Evolutionary conservation across 1,139 yeast species (phyloP), one percentile per base, ranked within the genome.

Genomic region (Pichia sp.): DNA sequence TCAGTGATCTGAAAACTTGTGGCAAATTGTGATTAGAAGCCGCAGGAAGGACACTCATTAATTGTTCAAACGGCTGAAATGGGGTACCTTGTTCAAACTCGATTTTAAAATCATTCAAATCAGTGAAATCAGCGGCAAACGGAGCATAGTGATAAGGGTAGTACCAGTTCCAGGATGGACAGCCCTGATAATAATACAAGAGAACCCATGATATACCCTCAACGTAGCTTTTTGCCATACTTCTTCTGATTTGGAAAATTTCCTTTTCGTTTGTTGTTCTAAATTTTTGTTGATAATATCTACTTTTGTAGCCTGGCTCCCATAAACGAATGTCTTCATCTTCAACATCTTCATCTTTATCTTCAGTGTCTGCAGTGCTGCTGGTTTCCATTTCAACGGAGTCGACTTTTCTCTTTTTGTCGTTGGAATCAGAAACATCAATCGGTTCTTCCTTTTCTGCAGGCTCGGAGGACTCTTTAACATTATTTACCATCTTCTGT

Each of bases 81-180:
- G 99, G 99, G 56, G 77, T 75, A 3, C 97, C 97, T 45, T 74
- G 69, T 11, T 79, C 77, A 66, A 93, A 92, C 44, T 74, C 71
- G 48, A 92, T 77, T 1, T 85, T 77, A 45, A 86, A 70, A 38
- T 79, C 82, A 19, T 67, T 64, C 47, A 90, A 72, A 51, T 83
- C 80, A 4, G 71, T 74, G 65, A 95, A 87, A 69, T 95, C 99
- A 8, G 87, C 79, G 0, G 98, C 98, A 76, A 93, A 90, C 19
- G 99, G 99, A 0, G 99, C 98, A 72, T 95, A 95, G 68, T 95
- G 99, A 68, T 85, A 93, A 0, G 98, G 99, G 65, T 86, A 95
- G 69, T 82, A 95, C 99, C 99, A 95, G 55, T 85, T 87, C 99
- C 99, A 95, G 0, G 98, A 92, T 0, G 97, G 96, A 72, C 98